These are phyloP conservation scores for Xylaria telfairii DNA, from an alignment of 495 filamentous ascomycete genomes.

Conservation along the genomic window DNA sequence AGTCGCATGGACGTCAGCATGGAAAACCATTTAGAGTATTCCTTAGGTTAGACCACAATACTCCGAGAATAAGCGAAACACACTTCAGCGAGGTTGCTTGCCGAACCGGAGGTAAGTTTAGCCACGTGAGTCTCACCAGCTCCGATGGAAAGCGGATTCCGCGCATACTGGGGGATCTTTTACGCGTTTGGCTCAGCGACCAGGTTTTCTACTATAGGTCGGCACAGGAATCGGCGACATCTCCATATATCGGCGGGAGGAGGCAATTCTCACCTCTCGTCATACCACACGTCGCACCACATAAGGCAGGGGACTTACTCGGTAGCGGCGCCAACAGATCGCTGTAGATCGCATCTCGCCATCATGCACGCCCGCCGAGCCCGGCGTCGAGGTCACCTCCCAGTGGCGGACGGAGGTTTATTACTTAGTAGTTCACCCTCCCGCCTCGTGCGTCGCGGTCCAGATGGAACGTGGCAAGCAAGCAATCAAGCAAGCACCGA, in stretches of 20 bases:
- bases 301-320: not conserved
- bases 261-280: not conserved
- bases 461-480: slow-evolving; percentile 6
- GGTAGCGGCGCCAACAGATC: slow-evolving; percentile 5
- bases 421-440: not conserved
- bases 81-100: not conserved
- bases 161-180: not conserved
- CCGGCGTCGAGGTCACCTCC: not conserved
- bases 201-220: too few species aligned
- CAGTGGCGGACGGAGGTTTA: not conserved
- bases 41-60: not conserved
- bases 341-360: slow-evolving; percentile 5
- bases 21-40: not conserved
- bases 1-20: not conserved
- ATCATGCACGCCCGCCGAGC: not conserved
- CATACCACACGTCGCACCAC: slow-evolving; percentile 2
- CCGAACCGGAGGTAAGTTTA: not conserved
- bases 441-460: not conserved
- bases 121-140: not conserved
- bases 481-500: too few species aligned
- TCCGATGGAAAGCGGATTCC: not conserved
- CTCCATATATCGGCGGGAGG: not conserved
- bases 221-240: not conserved
- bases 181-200: not conserved
- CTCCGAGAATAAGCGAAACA: not conserved